A percentile compares a stretch with the other conserved stretches of the same genome.
Conservation (phyloP, 305 asterid genomes). For the Nicotiana rustica region DNA sequence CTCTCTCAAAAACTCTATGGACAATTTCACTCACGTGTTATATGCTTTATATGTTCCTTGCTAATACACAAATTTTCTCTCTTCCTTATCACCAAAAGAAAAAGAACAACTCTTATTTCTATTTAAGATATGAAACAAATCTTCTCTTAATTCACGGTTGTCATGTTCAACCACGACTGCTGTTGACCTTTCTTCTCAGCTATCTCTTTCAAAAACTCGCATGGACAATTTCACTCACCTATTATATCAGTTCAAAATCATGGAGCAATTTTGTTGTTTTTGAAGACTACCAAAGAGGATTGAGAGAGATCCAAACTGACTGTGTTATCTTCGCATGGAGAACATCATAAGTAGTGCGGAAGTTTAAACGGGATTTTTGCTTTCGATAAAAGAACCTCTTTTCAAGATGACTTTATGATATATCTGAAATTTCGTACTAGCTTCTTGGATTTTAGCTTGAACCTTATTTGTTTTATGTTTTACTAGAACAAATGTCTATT, state of each 20-base stretch:
- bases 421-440: neutral
- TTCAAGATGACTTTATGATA: neutral
- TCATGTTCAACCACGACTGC: neutral
- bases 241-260: neutral
- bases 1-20: neutral
- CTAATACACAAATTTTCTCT: constrained; percentile 9
- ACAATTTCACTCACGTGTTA: no score
- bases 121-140: no score
- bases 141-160: neutral
- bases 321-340: neutral
- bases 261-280: neutral
- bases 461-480: constrained; percentile 7
- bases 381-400: neutral
- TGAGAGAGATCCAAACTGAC: neutral
- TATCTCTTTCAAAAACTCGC: neutral
- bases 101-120: no score
- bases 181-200: neutral
- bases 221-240: neutral
- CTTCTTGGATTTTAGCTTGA: constrained; percentile 3
- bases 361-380: neutral
- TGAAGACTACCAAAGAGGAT: neutral
- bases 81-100: no score
- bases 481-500: neutral
- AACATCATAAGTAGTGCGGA: neutral
- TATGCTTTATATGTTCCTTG: constrained; percentile 17